A percentile compares a stretch with the other conserved stretches of the same genome.
Evolutionary conservation across 345 rosid species (phyloP).

Genomic region (Lumnitzera racemosa): DNA sequence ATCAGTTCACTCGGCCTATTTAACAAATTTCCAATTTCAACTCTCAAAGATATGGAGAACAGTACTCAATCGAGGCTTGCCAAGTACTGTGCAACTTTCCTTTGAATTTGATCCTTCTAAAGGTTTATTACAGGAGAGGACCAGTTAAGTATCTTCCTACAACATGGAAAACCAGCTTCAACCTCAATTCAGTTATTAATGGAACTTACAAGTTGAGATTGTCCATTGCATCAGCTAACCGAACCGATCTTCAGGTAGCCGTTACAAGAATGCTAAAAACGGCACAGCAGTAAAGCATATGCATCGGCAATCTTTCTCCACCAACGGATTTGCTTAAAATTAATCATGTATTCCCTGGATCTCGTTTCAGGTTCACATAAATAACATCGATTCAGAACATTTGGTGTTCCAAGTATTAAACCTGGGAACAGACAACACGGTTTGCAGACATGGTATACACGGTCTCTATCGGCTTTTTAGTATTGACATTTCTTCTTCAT

Average conservation of each 20-base stretch:
- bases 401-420: slow-evolving; percentile 18
- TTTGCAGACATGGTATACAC: slow-evolving; percentile 29
- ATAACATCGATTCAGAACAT: slow-evolving; percentile 9
- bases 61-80: too few relatives aligned
- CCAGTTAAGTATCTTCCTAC: slow-evolving; percentile 22
- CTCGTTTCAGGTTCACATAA: slow-evolving; percentile 18
- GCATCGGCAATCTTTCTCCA: too few relatives aligned
- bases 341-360: too few relatives aligned
- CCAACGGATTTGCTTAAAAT: too few relatives aligned
- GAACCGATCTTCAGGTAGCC: slow-evolving; percentile 23
- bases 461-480: slow-evolving; percentile 23
- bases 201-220: slow-evolving; percentile 29
- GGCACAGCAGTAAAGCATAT: too few relatives aligned
- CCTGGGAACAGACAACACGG: slow-evolving; percentile 26
- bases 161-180: slow-evolving; percentile 26
- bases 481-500: slow-evolving; percentile 13
- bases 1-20: too few relatives aligned
- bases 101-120: too few relatives aligned
- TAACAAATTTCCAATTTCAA: too few relatives aligned
- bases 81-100: too few relatives aligned
- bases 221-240: slow-evolving; percentile 32
- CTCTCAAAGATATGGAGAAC: too few relatives aligned
- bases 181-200: slow-evolving; percentile 16
- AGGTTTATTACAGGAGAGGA: slow-evolving; percentile 14
- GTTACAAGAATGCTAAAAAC: background rate